Conservation (phyloP, 768 basidiomycete species). For the Boletus reticulatus region DNA sequence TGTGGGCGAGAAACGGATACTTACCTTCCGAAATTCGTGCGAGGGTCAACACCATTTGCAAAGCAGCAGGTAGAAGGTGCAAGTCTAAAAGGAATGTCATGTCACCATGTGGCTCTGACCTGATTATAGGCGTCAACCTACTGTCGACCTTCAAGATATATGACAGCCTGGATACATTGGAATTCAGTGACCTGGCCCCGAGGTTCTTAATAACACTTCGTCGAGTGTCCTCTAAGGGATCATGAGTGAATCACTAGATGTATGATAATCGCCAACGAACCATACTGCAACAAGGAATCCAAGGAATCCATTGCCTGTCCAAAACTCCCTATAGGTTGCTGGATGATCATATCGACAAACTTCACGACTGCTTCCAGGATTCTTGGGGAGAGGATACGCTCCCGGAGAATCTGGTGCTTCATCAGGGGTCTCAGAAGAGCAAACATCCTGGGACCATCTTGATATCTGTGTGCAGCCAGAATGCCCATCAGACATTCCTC, state of each 20-base stretch:
- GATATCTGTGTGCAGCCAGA: conserved; percentile 9
- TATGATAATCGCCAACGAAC: conserved; percentile 3
- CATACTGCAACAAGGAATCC: conserved; percentile 15
- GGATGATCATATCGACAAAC: conserved; percentile 12
- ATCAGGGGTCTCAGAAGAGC: conserved; percentile 20
- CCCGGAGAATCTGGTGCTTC: conserved; percentile 13
- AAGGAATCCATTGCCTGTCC: conserved; percentile 23
- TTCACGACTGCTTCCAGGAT: conserved; percentile 9
- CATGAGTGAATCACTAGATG: background rate
- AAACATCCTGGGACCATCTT: conserved; percentile 16
- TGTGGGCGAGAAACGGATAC: background rate
- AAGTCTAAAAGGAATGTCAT: conserved; percentile 4
- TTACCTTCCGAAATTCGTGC: conserved; percentile 18
- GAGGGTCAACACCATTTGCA: conserved; percentile 17
- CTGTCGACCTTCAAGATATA: conserved; percentile 14
- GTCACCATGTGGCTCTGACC: background rate
- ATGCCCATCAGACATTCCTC: conserved; percentile 10
- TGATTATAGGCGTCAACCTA: background rate
- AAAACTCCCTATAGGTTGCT: conserved; percentile 2
- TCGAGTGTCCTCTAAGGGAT: conserved; percentile 11
- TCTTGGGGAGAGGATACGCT: conserved; percentile 13
- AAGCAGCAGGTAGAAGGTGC: conserved; percentile 10
- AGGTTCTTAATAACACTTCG: conserved; percentile 6
- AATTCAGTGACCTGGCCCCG: background rate
- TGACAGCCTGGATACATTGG: conserved; percentile 8